phyloP scores from a whole-genome alignment of 352 stramenopile genomes.

The Globisporangium takayamanum region DNA sequence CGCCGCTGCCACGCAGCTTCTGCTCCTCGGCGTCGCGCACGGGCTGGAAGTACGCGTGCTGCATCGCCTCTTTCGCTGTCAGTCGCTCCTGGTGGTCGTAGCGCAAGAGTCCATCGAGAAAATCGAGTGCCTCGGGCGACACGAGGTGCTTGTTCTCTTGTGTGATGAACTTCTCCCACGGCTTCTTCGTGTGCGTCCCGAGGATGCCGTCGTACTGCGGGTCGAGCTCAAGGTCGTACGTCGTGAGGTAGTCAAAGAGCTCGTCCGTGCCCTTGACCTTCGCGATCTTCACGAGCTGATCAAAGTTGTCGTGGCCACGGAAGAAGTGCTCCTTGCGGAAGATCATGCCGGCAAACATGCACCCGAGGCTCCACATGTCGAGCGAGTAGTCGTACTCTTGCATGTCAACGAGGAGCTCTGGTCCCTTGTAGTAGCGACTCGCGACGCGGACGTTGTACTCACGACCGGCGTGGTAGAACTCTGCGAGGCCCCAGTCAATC shows the following conservation, averaged over 20 bases:
- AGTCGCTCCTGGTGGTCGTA: slow-evolving; percentile 97
- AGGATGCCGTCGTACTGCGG: slow-evolving; percentile 98
- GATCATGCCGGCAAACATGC: slow-evolving; percentile 99
- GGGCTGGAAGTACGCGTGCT: slow-evolving; percentile 96
- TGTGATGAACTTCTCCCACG: slow-evolving; percentile 98
- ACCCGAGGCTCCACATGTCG: slow-evolving; percentile 87
- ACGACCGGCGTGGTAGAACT: slow-evolving; percentile 97
- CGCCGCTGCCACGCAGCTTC: slow-evolving; percentile 23
- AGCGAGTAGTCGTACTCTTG: slow-evolving; percentile 94
- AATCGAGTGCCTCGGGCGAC: slow-evolving; percentile 94
- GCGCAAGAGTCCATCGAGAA: slow-evolving; percentile 78
- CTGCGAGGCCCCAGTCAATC: slow-evolving; percentile 99
- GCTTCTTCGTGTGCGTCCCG: slow-evolving; percentile 95
- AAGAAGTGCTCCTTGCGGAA: slow-evolving; percentile 99
- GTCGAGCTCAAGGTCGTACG: slow-evolving; percentile 98
- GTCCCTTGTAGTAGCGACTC: slow-evolving; percentile 98
- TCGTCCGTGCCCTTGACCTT: slow-evolving; percentile 98
- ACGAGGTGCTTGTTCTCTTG: slow-evolving; percentile 92
- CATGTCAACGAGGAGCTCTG: slow-evolving; percentile 98
- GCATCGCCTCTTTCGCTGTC: slow-evolving; percentile 97
- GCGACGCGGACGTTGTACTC: slow-evolving; percentile 99
- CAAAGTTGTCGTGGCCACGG: slow-evolving; percentile 98
- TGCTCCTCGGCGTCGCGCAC: slow-evolving; percentile 79
- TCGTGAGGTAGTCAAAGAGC: slow-evolving; percentile 98
- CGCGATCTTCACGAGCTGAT: slow-evolving; percentile 99